Base-by-base conservation (phyloP, 2,329 filamentous ascomycete genomes). In the Cordyceps cicadae region DNA sequence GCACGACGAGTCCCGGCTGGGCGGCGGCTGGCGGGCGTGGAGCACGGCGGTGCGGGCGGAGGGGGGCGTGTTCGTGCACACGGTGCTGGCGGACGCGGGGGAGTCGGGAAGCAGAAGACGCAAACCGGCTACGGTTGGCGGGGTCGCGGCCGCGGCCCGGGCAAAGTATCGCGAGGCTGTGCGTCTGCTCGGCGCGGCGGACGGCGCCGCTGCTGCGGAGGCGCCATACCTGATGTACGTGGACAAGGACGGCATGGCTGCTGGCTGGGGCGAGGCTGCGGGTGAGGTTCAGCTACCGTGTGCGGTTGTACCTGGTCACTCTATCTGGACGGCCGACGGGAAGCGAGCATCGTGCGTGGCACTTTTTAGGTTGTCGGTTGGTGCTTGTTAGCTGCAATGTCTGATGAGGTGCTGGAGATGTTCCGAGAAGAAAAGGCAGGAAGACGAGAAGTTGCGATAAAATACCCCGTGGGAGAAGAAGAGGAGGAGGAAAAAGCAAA, bases 211-310 rank as follows among this genome's bases (percentile, higher is more conserved):
- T 5, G 15, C 46, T 15, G 48, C 63, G 17, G 63, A 54, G 24
- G 61, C 55, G 17, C 66, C 75, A 5, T 72, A 72, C 56, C 60
- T 76, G 37, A 64, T 67, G 41, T 75, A 75, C 32, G 64, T 60
- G 34, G 58, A 60, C 19, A 50, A 21, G 9, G 29, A 41, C 19
- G 34, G 43, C 19, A n/a, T 54, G 4, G 12, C 26, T 15, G 12
- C 26, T 15, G 50, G 29, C 7, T 69, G 68, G 69, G 49, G 57
- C 6, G 59, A 61, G 12, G 46, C 46, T 3, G 49, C 41, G 45
- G 41, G 59, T 2, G 29, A 54, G 39, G 37, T 54, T 11, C 48
- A 62, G 26, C 17, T 65, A 55, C 49, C 63, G 0, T 62, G 66
- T 51, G 67, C 70, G 3, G 58, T 69, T 6, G 64, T 62, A n/a